Percentiles rank a stretch among this genome's conserved stretches.
Conservation (phyloP, 805 yeast species). For the Maudiozyma turicensis region DNA sequence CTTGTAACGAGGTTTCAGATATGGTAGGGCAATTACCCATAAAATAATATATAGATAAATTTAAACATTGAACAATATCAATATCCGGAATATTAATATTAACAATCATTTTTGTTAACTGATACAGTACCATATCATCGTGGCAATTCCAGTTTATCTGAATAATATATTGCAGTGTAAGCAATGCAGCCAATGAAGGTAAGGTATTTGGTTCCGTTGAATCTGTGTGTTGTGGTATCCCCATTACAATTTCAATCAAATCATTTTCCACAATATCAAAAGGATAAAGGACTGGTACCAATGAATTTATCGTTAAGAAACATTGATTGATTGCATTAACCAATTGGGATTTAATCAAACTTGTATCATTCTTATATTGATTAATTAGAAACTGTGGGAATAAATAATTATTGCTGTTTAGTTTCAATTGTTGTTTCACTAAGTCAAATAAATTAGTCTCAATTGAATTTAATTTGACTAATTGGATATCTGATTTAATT, state of each 20-base stretch:
- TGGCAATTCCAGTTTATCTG: slow-evolving; percentile 26
- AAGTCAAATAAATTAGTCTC: slow-evolving; percentile 4
- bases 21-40: slow-evolving; percentile 12
- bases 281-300: slow-evolving; percentile 21
- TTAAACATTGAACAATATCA: slow-evolving; percentile 15
- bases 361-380: slow-evolving; percentile 9
- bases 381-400: slow-evolving; percentile 16
- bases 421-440: slow-evolving; percentile 10
- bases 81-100: slow-evolving; percentile 7
- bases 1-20: neutral
- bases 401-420: slow-evolving; percentile 10
- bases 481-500: neutral
- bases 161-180: slow-evolving; percentile 17
- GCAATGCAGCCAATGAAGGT: neutral
- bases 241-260: slow-evolving; percentile 3
- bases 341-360: slow-evolving; percentile 5
- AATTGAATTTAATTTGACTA: neutral
- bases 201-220: slow-evolving; percentile 5
- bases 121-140: slow-evolving; percentile 19
- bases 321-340: slow-evolving; percentile 9
- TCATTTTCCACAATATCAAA: slow-evolving; percentile 8
- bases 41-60: slow-evolving; percentile 19
- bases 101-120: slow-evolving; percentile 18
- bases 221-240: slow-evolving; percentile 1
- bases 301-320: slow-evolving; percentile 12